These are phyloP conservation scores for Hirsutella thompsonii DNA, from an alignment of 2,329 filamentous ascomycete species.

Conservation along the genomic window DNA sequence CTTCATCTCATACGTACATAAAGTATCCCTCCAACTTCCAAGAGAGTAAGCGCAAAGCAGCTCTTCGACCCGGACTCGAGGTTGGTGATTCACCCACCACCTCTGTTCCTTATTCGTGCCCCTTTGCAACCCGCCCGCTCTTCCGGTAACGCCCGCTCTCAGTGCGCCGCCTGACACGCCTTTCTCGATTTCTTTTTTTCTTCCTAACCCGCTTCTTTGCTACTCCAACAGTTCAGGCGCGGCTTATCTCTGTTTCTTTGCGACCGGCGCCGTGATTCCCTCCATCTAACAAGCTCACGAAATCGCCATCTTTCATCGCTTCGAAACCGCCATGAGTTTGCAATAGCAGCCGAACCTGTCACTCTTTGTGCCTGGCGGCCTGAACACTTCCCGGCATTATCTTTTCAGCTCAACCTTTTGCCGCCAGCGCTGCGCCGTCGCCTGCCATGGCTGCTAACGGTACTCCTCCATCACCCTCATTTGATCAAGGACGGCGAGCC, in stretches of 20 bases:
- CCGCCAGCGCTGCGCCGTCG: background rate
- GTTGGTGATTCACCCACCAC: background rate
- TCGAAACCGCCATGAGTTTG: constrained; percentile 1
- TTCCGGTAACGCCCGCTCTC: constrained; percentile 1
- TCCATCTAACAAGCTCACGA: too few species aligned
- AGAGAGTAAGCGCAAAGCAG: too few species aligned
- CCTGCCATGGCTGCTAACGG: constrained; percentile 6
- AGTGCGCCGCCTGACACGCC: background rate
- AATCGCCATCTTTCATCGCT: background rate
- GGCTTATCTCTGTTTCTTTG: too few species aligned
- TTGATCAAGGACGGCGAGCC: constrained; percentile 1
- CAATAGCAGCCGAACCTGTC: background rate
- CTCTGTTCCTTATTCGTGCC: background rate
- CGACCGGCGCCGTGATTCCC: too few species aligned
- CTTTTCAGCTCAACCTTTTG: background rate
- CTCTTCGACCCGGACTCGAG: too few species aligned
- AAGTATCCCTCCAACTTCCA: too few species aligned
- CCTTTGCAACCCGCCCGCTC: background rate
- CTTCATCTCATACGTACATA: too few species aligned
- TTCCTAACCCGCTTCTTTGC: background rate
- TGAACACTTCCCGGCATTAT: background rate
- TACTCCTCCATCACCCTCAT: constrained; percentile 3
- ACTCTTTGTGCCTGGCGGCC: too few species aligned
- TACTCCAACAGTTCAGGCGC: background rate
- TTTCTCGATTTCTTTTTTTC: background rate